Conservation (phyloP, 192 early-diverging fungal species). For the Phlyctochytrium arcticum region DNA sequence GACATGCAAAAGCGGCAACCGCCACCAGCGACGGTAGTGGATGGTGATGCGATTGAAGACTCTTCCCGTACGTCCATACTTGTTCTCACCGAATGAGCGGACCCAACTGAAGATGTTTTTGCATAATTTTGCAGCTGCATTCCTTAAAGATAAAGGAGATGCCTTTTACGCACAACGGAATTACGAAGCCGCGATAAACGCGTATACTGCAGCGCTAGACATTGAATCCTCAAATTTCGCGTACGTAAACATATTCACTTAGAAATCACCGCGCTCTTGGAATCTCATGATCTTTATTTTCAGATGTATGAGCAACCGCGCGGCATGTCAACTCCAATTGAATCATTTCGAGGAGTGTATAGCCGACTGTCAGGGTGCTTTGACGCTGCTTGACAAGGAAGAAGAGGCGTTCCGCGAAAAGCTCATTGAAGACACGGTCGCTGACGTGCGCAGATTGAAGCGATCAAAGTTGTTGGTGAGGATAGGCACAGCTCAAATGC, state of each 20-base stretch:
- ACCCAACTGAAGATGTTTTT: too few species aligned
- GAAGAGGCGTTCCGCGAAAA: constrained; percentile 21
- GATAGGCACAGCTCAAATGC: constrained; percentile 63
- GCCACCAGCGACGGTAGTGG: not conserved
- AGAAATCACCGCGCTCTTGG: not conserved
- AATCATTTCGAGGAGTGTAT: constrained; percentile 51
- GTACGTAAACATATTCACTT: constrained; percentile 26
- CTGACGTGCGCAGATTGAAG: constrained; percentile 22
- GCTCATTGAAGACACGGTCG: constrained; percentile 44
- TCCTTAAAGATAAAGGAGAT: constrained; percentile 66
- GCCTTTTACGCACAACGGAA: constrained; percentile 61
- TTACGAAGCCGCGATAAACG: constrained; percentile 62
- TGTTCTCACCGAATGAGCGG: too few species aligned
- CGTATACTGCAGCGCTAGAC: constrained; percentile 64
- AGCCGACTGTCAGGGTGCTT: constrained; percentile 58
- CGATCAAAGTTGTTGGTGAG: constrained; percentile 59
- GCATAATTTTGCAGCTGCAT: too few species aligned
- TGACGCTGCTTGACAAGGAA: constrained; percentile 41
- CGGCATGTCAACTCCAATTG: constrained; percentile 61
- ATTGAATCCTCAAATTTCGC: constrained; percentile 58
- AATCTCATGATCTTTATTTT: not conserved
- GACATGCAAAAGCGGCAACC: constrained; percentile 21
- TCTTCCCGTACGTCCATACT: not conserved
- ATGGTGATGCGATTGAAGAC: constrained; percentile 14
- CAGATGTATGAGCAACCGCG: constrained; percentile 61